Evolutionary conservation across 495 filamentous ascomycete species (phyloP).

Genomic region (Xylaria scruposa): DNA sequence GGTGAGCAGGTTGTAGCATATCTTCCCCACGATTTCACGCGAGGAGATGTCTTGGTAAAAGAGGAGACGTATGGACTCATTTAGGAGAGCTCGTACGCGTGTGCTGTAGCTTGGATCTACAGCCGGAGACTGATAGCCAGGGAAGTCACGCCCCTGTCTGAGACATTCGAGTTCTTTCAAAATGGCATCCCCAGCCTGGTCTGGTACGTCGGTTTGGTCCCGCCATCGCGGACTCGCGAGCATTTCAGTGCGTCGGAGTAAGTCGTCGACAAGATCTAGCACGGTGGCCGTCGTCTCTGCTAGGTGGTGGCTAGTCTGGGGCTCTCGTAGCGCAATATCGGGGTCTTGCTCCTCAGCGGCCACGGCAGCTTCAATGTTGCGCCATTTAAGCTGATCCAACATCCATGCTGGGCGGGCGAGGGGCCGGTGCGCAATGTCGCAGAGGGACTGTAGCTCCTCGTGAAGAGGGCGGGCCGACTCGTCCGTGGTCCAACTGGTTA

Average conservation of each 20-base stretch:
- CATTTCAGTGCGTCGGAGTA: conserved; percentile 27
- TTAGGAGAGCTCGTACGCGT: conserved; percentile 36
- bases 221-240: not conserved
- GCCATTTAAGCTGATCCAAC: conserved; percentile 37
- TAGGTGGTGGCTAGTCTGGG: conserved; percentile 32
- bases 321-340: conserved; percentile 32
- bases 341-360: conserved; percentile 32
- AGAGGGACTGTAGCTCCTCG: conserved; percentile 29
- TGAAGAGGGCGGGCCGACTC: conserved; percentile 8
- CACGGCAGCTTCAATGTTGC: conserved; percentile 31
- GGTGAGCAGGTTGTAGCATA: conserved; percentile 72
- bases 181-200: not conserved
- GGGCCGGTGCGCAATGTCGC: conserved; percentile 29
- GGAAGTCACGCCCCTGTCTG: conserved; percentile 37
- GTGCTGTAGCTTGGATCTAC: conserved; percentile 26
- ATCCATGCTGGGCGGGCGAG: conserved; percentile 26
- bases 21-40: conserved; percentile 56
- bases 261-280: conserved; percentile 37
- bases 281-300: conserved; percentile 34
- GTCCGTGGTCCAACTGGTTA: not conserved
- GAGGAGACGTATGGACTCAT: conserved; percentile 44
- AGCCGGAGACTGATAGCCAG: conserved; percentile 40
- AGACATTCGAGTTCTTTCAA: conserved; percentile 28
- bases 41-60: conserved; percentile 33
- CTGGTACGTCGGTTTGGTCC: not conserved